A percentile compares a stretch with the other conserved stretches of the same genome.
Evolutionary conservation across 805 yeast genomes (phyloP).

Genomic region (Candida schatavii): DNA sequence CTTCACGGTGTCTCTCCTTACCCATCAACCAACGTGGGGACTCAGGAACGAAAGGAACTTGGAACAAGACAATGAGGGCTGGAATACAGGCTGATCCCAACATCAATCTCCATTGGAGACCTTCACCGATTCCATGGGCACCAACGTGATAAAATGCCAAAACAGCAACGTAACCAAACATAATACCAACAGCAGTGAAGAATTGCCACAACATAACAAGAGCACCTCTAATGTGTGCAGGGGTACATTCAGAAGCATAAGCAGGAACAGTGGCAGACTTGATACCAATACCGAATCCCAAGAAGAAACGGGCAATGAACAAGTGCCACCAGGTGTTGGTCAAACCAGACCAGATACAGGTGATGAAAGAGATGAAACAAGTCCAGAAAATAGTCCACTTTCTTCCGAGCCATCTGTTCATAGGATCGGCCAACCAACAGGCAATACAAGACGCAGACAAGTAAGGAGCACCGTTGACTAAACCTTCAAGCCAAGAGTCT

Average conservation of each 20-base stretch:
- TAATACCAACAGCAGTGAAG: conserved; percentile 72
- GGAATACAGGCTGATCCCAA: conserved; percentile 59
- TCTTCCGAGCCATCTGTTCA: conserved; percentile 54
- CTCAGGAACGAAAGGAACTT: conserved; percentile 59
- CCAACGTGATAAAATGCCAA: conserved; percentile 59
- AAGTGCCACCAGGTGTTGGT: conserved; percentile 59
- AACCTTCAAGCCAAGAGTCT: conserved; percentile 57
- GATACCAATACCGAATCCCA: conserved; percentile 67
- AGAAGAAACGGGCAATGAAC: conserved; percentile 52
- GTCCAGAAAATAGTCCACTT: conserved; percentile 60
- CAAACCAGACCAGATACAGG: conserved; percentile 70
- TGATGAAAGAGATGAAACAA: conserved; percentile 53
- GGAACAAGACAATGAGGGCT: conserved; percentile 52
- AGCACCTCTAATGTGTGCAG: conserved; percentile 59
- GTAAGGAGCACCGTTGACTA: conserved; percentile 65
- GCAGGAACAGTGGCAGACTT: conserved; percentile 69
- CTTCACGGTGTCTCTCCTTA: conserved; percentile 46
- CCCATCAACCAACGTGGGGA: conserved; percentile 70
- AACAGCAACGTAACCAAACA: conserved; percentile 60
- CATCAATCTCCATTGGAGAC: conserved; percentile 61
- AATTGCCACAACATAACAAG: conserved; percentile 72
- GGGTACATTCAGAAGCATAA: conserved; percentile 61
- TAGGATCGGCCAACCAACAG: conserved; percentile 58
- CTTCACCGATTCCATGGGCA: conserved; percentile 41
- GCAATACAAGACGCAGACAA: conserved; percentile 55